Evolutionary conservation across 495 filamentous ascomycete genomes (phyloP), one percentile per base, ranked within the genome.

Genomic region (Hypoxylon subgilvum): DNA sequence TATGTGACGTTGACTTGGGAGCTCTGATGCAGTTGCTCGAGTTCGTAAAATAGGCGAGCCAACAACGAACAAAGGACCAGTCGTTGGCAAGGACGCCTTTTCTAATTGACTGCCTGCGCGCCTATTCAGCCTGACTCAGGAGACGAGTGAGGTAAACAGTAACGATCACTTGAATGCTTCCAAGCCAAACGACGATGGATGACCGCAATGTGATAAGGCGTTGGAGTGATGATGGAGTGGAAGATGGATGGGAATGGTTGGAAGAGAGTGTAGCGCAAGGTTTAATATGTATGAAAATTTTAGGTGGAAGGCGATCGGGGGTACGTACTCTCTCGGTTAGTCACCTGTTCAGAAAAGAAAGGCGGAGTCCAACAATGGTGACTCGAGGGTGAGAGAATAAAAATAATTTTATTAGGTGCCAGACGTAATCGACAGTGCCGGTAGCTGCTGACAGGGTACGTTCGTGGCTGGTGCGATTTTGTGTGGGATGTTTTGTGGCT

Each of bases 401-500:
- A 43, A 44, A 55, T 50, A 58, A 53, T 47, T 48, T 31, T 53
- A 54, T 54, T 53, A 57, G 25, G 32, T 32, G 34, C 44, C 38
- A 63, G 49, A 42, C 62, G 68, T 69, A 73, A 71, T 73, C 66
- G 70, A 65, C 63, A 69, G 69, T 38, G 66, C 46, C 25, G 48
- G 31, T 48, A 56, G 52, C 64, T 66, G 68, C 68, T 68, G 65
- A 63, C 66, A 64, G 65, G 57, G 34, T 54, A 59, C 66, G 42
- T 65, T 65, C n/a, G 72, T 70, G 70, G 67, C 63, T 68, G 52
- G 48, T 71, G 58, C n/a, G n/a, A n/a, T n/a, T n/a, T 58, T 32
- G 32, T 19, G 57, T 52, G 53, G 57, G 42, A 39, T 57, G 57
- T 48, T n/a, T 54, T 67, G 71, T 69, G 70, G 67, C 68, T 69